A percentile compares a stretch with the other conserved stretches of the same genome.
Evolutionary conservation across 2,329 filamentous ascomycete species (phyloP).

Genomic region (Huntiella omanensis): DNA sequence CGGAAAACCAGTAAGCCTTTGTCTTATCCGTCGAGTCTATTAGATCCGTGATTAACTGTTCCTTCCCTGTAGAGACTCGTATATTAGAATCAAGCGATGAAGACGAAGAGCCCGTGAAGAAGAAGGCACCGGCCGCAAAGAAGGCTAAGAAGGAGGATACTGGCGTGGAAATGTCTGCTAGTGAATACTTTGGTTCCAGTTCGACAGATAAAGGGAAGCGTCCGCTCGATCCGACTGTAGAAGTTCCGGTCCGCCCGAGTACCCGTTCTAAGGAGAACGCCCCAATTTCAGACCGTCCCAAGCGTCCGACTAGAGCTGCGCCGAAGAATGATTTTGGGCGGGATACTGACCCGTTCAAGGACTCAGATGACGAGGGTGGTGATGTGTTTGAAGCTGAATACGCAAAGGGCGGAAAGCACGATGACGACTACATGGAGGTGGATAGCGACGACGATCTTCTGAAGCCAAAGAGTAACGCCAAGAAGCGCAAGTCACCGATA

Average conservation of each 20-base stretch:
- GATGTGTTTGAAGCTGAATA: constrained; percentile 66
- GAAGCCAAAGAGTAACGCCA: constrained; percentile 18
- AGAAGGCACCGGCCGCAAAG: constrained; percentile 33
- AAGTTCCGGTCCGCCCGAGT: constrained; percentile 31
- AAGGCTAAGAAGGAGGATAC: constrained; percentile 31
- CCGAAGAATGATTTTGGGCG: constrained; percentile 15
- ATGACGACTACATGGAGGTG: constrained; percentile 52
- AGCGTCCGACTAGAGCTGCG: constrained; percentile 1
- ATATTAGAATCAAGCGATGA: constrained; percentile 72
- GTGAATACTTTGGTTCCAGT: constrained; percentile 33
- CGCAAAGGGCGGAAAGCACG: constrained; percentile 47
- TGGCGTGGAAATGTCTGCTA: constrained; percentile 33
- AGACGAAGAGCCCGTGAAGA: constrained; percentile 19
- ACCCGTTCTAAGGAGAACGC: constrained; percentile 28
- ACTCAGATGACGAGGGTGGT: constrained; percentile 43
- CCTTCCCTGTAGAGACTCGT: constrained; percentile 27
- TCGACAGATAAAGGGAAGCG: constrained; percentile 17
- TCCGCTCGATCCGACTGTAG: constrained; percentile 21
- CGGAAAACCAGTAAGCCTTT: constrained; percentile 25
- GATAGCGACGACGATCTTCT: constrained; percentile 42
- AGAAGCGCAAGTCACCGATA: constrained; percentile 40
- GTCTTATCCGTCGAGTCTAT: not conserved
- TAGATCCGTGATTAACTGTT: constrained; percentile 12
- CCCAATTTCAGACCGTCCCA: constrained; percentile 9
- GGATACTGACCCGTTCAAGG: constrained; percentile 39